Conservation (phyloP, 805 yeast genomes). For the Pichia nakasei region DNA sequence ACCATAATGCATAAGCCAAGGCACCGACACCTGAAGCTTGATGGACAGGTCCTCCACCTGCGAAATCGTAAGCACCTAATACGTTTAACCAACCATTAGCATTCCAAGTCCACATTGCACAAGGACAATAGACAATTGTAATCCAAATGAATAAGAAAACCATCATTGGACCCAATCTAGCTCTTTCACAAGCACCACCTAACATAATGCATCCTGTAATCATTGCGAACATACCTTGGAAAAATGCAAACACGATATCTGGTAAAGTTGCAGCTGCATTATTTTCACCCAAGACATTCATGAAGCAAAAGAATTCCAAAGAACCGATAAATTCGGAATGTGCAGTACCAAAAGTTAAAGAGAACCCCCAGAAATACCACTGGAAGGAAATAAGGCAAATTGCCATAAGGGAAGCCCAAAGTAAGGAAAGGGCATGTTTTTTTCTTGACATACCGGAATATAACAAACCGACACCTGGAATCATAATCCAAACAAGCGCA, state of each 20-base stretch:
- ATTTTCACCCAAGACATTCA: slow-evolving; percentile 76
- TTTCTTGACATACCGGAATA: slow-evolving; percentile 93
- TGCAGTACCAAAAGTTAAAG: slow-evolving; percentile 58
- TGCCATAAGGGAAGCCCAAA: slow-evolving; percentile 93
- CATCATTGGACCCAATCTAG: slow-evolving; percentile 94
- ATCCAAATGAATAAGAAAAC: slow-evolving; percentile 88
- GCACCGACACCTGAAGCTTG: slow-evolving; percentile 93
- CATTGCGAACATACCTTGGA: slow-evolving; percentile 96
- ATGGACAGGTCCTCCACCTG: slow-evolving; percentile 99
- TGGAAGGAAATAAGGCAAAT: slow-evolving; percentile 78
- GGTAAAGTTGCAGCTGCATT: slow-evolving; percentile 65
- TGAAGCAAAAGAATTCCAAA: slow-evolving; percentile 70
- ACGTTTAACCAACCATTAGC: slow-evolving; percentile 79
- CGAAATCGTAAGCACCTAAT: slow-evolving; percentile 87
- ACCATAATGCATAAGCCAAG: slow-evolving; percentile 79
- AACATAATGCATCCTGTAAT: slow-evolving; percentile 89
- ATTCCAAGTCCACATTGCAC: slow-evolving; percentile 98
- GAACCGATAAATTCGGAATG: slow-evolving; percentile 68
- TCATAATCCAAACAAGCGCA: slow-evolving; percentile 87
- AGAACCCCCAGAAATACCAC: slow-evolving; percentile 99
- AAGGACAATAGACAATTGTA: slow-evolving; percentile 91
- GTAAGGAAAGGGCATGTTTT: slow-evolving; percentile 86
- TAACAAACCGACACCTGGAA: slow-evolving; percentile 90
- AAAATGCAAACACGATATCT: slow-evolving; percentile 80
- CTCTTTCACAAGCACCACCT: slow-evolving; percentile 98